Evolutionary conservation across 106 monocot species (phyloP).

Genomic region (Acanthochlamys bracteata): DNA sequence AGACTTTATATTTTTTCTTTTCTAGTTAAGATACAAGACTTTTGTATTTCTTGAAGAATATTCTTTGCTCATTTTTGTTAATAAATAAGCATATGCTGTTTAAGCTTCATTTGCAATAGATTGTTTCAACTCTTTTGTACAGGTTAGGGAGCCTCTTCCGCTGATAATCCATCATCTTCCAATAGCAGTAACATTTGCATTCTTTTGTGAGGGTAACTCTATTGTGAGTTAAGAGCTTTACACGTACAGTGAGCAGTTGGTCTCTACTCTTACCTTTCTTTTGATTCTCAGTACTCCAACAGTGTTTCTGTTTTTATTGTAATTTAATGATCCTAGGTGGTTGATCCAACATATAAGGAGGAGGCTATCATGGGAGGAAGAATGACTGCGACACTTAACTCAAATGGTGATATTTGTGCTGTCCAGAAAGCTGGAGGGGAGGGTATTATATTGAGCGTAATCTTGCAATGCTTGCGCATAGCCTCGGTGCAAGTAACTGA

Average conservation of each 20-base stretch:
- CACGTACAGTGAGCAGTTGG: background rate
- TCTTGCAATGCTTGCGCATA: slow-evolving; percentile 75
- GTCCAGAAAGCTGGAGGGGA: slow-evolving; percentile 90
- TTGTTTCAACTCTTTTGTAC: slow-evolving; percentile 1
- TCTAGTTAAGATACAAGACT: background rate
- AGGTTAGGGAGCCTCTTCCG: slow-evolving; percentile 86
- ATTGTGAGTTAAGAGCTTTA: slow-evolving; percentile 37
- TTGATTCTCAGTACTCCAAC: background rate
- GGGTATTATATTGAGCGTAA: slow-evolving; percentile 46
- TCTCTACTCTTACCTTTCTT: background rate
- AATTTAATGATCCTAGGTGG: slow-evolving; percentile 29
- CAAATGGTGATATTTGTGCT: slow-evolving; percentile 83
- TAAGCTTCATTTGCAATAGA: no score
- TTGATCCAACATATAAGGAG: slow-evolving; percentile 84
- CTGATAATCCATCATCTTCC: slow-evolving; percentile 88
- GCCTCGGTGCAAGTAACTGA: slow-evolving; percentile 74
- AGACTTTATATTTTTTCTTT: background rate
- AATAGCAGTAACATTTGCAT: slow-evolving; percentile 90
- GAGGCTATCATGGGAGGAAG: slow-evolving; percentile 83
- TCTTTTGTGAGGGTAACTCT: slow-evolving; percentile 75
- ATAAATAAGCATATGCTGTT: no score
- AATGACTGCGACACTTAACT: slow-evolving; percentile 81
- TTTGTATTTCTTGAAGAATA: no score
- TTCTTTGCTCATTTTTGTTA: no score
- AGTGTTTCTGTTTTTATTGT: background rate